Conservation (phyloP, 257 asterid genomes). For the Ilex aquifolium region DNA sequence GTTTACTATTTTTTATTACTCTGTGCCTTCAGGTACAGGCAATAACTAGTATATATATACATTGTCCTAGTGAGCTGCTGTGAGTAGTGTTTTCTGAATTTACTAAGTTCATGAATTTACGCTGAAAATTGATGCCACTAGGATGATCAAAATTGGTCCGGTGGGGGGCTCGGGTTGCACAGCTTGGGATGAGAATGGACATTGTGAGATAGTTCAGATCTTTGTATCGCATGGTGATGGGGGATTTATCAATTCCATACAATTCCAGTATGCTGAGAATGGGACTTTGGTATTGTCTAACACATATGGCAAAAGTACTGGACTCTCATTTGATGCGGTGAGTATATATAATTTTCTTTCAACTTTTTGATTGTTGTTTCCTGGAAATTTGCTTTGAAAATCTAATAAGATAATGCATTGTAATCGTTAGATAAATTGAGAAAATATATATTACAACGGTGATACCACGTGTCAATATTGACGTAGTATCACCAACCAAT, state of each 20-base stretch:
- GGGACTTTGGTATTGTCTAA: background rate
- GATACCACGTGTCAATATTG: no score
- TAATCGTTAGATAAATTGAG: no score
- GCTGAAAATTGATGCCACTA: background rate
- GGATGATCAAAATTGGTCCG: conserved; percentile 1
- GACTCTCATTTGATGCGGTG: background rate
- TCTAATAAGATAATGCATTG: no score
- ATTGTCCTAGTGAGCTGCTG: no score
- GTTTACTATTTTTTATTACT: no score
- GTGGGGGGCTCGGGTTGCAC: background rate
- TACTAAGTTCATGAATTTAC: background rate
- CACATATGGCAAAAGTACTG: background rate
- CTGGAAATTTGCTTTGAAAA: no score
- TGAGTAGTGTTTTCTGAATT: no score
- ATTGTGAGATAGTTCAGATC: background rate
- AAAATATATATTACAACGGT: no score
- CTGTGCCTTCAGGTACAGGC: no score
- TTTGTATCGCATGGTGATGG: background rate
- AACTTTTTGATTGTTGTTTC: no score
- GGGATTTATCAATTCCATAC: background rate
- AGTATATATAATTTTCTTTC: background rate
- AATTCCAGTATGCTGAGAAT: background rate
- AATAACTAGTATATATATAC: no score
- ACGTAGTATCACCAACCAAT: background rate
- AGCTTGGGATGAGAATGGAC: background rate